Base-by-base conservation (phyloP, 1,139 yeast species). In the Suhomyces maxii region DNA sequence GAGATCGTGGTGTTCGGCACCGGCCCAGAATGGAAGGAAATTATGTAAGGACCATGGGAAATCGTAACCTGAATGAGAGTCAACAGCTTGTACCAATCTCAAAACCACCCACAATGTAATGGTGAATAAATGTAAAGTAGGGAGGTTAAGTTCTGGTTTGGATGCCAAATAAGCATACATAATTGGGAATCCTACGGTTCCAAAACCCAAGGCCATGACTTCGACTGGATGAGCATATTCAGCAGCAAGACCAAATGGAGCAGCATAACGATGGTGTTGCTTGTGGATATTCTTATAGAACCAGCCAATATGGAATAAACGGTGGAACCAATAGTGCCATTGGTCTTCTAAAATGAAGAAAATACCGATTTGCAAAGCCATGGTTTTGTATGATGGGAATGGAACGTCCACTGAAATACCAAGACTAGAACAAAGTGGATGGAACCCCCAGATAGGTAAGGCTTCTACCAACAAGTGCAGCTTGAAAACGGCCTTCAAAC, bases 171-270 rank as follows among this genome's bases (percentile, higher is more conserved):
- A 70, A 25, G 77, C 75, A 54, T 73, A 74, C 35, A 88, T 64
- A 43, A 91, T 79, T 40, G 98, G 98, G 68, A 89, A 83, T 40
- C 97, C 97, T 34, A 91, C 96, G 26, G 98, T 91, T 47, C 98
- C 98, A 49, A 88, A 79, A 34, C 98, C 98, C 49, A 93, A 76
- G 42, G 90, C 79, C 74, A 90, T 83, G 26, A 93, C 96, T 71
- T 91, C 98, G 32, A 85, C 76, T 4, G 98, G 98, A 62, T 91
- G 97, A 8, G 98, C 98, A 64, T 91, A 91, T 69, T 91, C 98
- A 26, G 98, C 98, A 45, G 97, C 86, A 52, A 91, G 75, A 23
- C 98, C 98, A 64, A 91, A 91, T 31, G 98, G 98, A 36, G 97
- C 97, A 26, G 97, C 96, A 64, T 90, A 91, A 67, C 90, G 84